Percentiles rank a stretch among this genome's conserved stretches.
These are phyloP conservation scores for Chrysoporthe puriensis DNA, from an alignment of 2,329 filamentous ascomycete genomes.

Conservation along the genomic window DNA sequence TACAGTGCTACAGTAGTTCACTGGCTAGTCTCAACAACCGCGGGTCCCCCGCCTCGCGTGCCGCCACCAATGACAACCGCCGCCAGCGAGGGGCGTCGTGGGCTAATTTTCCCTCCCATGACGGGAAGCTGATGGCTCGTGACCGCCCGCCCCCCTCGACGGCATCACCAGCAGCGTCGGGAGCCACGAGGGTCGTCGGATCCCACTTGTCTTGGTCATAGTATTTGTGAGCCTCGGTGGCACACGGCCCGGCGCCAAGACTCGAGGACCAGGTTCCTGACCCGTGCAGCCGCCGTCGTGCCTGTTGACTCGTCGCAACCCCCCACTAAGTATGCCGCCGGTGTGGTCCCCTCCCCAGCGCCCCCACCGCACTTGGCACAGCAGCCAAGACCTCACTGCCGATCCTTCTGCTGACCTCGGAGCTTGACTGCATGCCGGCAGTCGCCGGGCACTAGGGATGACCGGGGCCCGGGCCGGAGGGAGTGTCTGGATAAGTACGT, in stretches of 20 bases:
- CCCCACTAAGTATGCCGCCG: too few species aligned
- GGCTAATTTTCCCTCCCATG: not conserved
- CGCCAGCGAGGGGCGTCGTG: too few species aligned
- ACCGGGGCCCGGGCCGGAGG: not conserved
- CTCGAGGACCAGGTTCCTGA: not conserved
- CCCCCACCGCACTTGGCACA: not conserved
- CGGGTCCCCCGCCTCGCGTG: not conserved
- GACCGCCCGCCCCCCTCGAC: not conserved
- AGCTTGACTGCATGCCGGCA: slow-evolving; percentile 4
- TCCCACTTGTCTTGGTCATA: too few species aligned
- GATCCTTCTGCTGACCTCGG: not conserved
- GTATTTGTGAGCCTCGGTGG: not conserved
- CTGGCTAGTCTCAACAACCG: too few species aligned
- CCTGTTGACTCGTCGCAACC: too few species aligned
- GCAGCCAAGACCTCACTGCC: slow-evolving; percentile 6
- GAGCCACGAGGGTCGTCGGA: too few species aligned
- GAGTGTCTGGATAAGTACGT: not conserved
- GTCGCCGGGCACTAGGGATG: not conserved
- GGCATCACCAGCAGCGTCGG: not conserved
- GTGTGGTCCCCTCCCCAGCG: not conserved
- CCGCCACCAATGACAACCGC: not conserved
- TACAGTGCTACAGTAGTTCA: too few species aligned
- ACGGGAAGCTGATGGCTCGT: not conserved
- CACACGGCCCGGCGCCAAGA: not conserved
- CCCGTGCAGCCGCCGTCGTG: not conserved